Evolutionary conservation across 306 rosid genomes (phyloP), one percentile per base, ranked within the genome.

Genomic region (Urtica urens): DNA sequence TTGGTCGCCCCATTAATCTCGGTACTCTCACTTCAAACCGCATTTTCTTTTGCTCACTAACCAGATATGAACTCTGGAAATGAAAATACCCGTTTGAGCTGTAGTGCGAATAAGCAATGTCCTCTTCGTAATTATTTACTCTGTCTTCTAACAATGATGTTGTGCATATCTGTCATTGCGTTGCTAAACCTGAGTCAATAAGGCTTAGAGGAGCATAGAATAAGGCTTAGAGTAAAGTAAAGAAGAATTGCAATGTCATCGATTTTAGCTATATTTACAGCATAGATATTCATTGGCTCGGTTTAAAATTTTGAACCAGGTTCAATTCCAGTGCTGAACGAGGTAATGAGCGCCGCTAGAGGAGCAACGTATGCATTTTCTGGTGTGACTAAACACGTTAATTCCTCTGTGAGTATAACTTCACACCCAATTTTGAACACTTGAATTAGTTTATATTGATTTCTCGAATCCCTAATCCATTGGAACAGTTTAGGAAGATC

Each of bases 351-450:
- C 65, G 95, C 96, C 26, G 80, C 99, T 18, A 82, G 94, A 45
- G 99, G 99, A 60, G 99, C 96, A 26, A 92, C 94, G 46, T 80
- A 73, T 63, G 93, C 93, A 24, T 82, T 92, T 65, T 85, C 99
- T 61, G 99, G 99, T 46, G 79, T 79, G 58, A 75, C 73, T 48
- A 71, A 85, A 23, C 99, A 85, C 54, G 82, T 85, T 15, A 92
- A 82, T 63, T 31, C 53, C 51, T 49, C 94, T 38, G 99, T 79
- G 72, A 85, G 86, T 69, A 51, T 19, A 21, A 46, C n/a, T 33
- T 54, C 26, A 22, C 7, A 24, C 19, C 3, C 59, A 29, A 38
- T 43, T 33, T 30, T 28, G 46, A 4, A 39, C 18, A 21, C 17
- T 40, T 21, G 40, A 18, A 20, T 13, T 17, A 6, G 14, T 10